Conservation (phyloP, 495 filamentous ascomycete genomes). For the Lasiosphaeria miniovina region DNA sequence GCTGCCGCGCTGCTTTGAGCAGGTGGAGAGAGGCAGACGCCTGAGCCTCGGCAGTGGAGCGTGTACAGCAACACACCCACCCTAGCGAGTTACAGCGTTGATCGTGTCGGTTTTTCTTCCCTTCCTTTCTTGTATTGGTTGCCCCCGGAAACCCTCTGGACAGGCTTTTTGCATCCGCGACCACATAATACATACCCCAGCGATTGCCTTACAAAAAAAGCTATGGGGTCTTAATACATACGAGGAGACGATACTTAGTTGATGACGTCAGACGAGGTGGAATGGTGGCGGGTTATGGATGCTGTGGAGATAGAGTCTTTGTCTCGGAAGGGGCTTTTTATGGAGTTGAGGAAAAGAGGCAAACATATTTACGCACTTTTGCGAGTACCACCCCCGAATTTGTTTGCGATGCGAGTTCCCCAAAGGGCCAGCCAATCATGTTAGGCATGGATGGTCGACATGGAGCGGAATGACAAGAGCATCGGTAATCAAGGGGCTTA, state of each 20-base stretch:
- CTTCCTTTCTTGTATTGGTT: slow-evolving; percentile 31
- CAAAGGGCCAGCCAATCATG: too few relatives aligned
- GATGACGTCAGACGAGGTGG: slow-evolving; percentile 23
- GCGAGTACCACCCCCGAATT: background rate
- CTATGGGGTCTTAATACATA: slow-evolving; percentile 19
- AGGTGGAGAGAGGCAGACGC: background rate
- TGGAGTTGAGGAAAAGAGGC: background rate
- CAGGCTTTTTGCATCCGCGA: slow-evolving; percentile 22
- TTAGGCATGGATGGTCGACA: too few relatives aligned
- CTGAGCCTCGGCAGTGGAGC: background rate
- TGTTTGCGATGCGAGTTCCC: background rate
- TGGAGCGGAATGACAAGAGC: too few relatives aligned
- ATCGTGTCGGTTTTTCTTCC: slow-evolving; percentile 13
- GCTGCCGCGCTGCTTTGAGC: slow-evolving; percentile 33
- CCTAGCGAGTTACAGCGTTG: slow-evolving; percentile 16
- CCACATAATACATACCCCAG: slow-evolving; percentile 23
- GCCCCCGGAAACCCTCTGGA: slow-evolving; percentile 25
- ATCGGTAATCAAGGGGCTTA: too few relatives aligned
- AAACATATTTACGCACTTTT: background rate
- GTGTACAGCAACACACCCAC: background rate
- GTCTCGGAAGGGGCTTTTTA: background rate
- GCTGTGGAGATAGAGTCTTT: background rate
- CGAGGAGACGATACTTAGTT: slow-evolving; percentile 25
- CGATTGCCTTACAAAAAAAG: slow-evolving; percentile 8
- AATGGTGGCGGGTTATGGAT: background rate